Percentiles rank a stretch among this genome's conserved stretches.
Evolutionary conservation across 805 yeast species (phyloP).

Genomic region (Zygoascus biomembranicola): DNA sequence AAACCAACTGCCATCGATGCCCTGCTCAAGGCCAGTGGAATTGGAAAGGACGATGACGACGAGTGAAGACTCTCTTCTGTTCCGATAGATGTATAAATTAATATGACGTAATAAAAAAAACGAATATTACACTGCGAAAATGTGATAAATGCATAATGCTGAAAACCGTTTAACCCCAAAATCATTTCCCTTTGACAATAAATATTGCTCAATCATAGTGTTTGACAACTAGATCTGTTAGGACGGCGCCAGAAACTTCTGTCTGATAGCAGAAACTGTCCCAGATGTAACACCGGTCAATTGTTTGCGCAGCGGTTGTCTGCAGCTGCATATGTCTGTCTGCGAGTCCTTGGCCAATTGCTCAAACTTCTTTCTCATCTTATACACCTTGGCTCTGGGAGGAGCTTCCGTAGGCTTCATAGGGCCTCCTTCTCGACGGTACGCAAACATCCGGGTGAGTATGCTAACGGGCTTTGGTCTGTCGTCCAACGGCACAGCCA

Average conservation of each 20-base stretch:
- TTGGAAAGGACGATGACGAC: conserved; percentile 50
- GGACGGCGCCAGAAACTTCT: conserved; percentile 9
- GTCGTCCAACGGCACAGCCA: conserved; percentile 3
- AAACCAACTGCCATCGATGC: conserved; percentile 66
- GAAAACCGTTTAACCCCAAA: no score
- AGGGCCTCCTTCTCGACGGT: not conserved
- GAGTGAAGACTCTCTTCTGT: conserved; percentile 24
- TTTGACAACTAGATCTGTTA: not conserved
- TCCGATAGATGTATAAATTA: not conserved
- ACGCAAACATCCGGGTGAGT: conserved; percentile 13
- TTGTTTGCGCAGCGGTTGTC: conserved; percentile 5
- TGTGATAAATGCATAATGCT: no score
- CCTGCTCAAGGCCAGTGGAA: conserved; percentile 64
- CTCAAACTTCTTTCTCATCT: conserved; percentile 16
- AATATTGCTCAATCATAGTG: no score
- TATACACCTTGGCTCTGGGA: conserved; percentile 16
- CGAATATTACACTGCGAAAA: not conserved
- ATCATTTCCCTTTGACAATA: no score
- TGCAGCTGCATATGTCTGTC: not conserved
- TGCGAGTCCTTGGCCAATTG: conserved; percentile 1
- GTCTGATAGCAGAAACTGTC: conserved; percentile 13
- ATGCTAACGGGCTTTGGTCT: conserved; percentile 10
- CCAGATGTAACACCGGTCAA: conserved; percentile 14
- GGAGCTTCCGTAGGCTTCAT: conserved; percentile 13
- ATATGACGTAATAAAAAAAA: not conserved